Evolutionary conservation across 1,284 basidiomycete genomes (phyloP), one percentile per base, ranked within the genome.

Genomic region (Ceratobasidium sp.): DNA sequence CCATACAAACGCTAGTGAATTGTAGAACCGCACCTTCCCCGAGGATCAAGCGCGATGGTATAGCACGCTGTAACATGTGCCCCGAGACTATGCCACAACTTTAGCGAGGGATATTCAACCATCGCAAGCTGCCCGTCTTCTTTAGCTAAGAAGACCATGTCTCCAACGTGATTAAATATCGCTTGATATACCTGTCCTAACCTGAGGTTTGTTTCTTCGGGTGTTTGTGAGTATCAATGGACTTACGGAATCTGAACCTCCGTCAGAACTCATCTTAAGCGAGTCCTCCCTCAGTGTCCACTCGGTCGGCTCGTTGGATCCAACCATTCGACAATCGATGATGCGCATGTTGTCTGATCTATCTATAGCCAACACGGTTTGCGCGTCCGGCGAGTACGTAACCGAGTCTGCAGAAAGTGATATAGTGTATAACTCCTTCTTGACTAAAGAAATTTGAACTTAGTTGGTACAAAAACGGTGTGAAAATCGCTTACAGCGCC

Each of bases 21-120:
- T 11, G 5, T 30, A 3, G 28, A 67, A 16, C 76, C 78, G 63
- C 59, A 86, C 87, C 83, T 84, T 78, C 90, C 91, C 48, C 91
- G 84, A 23, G 91, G 91, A 79, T 92, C 91, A 44, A 92, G 80
- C 2, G 89, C 89, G 44, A 90, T 83, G 7, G 90, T 88, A 16
- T 86, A 81, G 75, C 89, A 91, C n/a, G 90, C 90, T 16, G 88
- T 87, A 11, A 92, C 88, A 77, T 92, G 90, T 40, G 90, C 89
- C 2, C 88, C 85, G 21, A 85, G 84, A 70, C 82, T 86, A 76
- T 89, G 88, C 46, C 85, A 80, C 21, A 87, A 74, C 5, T 81
- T 78, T 21, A 91, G 79, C 11, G 84, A 85, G 6, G 90, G 89
- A 76, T 87, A 91, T 25, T 69, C 66, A 30, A 69, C 66, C 66